Conservation (phyloP, 305 asterid genomes). For the Salvia sclarea region DNA sequence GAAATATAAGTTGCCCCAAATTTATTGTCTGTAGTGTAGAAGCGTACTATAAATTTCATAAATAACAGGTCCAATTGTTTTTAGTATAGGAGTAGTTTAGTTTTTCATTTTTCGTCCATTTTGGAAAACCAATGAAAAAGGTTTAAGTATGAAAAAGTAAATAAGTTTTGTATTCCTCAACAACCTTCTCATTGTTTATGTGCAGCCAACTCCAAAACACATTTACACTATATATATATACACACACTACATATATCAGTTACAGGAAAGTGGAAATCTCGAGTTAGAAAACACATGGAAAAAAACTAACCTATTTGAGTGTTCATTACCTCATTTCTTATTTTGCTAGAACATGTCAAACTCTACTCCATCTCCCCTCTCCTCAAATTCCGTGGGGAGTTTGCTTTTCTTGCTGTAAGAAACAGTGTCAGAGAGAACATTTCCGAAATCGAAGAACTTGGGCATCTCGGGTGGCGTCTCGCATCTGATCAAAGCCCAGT, state of each 20-base stretch:
- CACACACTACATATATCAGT: conserved; percentile 1
- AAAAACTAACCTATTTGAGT: conserved; percentile 28
- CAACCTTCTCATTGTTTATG: conserved; percentile 24
- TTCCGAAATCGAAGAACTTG: conserved; percentile 48
- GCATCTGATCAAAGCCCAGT: conserved; percentile 86
- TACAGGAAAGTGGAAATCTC: conserved; percentile 21
- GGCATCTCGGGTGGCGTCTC: conserved; percentile 81
- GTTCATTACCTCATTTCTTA: conserved; percentile 29
- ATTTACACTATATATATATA: conserved; percentile 36
- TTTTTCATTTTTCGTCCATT: too few relatives aligned
- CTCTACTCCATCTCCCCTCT: conserved; percentile 49
- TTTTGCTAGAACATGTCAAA: conserved; percentile 77
- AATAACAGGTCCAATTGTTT: too few relatives aligned
- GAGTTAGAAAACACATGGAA: neutral
- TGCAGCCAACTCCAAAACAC: conserved; percentile 25
- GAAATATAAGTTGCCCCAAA: too few relatives aligned
- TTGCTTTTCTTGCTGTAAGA: conserved; percentile 39
- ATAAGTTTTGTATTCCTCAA: conserved; percentile 33
- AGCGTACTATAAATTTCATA: too few relatives aligned
- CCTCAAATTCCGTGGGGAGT: conserved; percentile 40
- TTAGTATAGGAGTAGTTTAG: too few relatives aligned
- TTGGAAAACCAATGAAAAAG: too few relatives aligned
- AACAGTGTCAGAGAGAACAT: conserved; percentile 29
- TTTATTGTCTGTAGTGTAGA: too few relatives aligned
- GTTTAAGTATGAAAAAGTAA: too few relatives aligned